Conservation (phyloP, 495 filamentous ascomycete species). For the Neurospora hispaniola region DNA sequence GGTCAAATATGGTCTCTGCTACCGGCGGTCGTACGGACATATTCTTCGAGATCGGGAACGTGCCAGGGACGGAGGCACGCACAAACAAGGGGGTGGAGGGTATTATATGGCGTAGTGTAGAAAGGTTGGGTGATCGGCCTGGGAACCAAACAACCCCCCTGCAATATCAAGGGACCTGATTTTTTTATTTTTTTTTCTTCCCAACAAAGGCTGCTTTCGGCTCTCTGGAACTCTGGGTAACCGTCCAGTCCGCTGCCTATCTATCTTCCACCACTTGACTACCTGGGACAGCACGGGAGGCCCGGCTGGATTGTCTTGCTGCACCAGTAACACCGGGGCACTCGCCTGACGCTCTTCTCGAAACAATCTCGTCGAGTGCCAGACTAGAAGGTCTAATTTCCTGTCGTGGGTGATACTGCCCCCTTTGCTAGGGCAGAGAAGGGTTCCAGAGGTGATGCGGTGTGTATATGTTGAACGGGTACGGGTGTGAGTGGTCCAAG, state of each 20-base stretch:
- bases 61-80: neutral
- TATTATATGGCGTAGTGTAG: neutral
- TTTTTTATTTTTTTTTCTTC: neutral
- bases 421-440: neutral
- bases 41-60: neutral
- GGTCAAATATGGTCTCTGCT: constrained; percentile 9
- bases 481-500: neutral
- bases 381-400: neutral
- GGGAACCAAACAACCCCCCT: neutral
- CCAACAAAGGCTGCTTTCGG: neutral
- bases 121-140: neutral
- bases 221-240: neutral
- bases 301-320: neutral
- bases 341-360: neutral
- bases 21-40: constrained; percentile 1
- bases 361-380: neutral
- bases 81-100: neutral
- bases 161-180: neutral
- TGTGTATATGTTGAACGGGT: neutral
- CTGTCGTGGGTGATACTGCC: neutral
- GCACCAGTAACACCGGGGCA: neutral
- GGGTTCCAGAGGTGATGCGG: neutral
- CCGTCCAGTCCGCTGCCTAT: neutral
- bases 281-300: neutral
- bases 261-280: neutral